Evolutionary conservation across 2,329 filamentous ascomycete genomes (phyloP).

Genomic region (Phialocephala sp.): DNA sequence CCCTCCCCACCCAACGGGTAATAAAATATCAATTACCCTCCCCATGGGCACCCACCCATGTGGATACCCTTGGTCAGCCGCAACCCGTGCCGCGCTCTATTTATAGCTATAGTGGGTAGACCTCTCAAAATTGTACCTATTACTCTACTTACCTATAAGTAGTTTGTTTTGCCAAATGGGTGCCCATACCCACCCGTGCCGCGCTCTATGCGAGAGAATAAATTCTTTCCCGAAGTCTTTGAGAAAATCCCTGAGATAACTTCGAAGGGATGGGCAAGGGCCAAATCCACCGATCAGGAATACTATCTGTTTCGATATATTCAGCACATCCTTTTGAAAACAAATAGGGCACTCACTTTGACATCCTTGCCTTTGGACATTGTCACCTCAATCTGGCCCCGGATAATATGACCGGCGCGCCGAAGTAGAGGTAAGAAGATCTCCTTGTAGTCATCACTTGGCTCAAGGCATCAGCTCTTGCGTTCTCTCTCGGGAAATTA

Average conservation of each 20-base stretch:
- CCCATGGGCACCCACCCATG: too few relatives aligned
- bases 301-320: conserved; percentile 27
- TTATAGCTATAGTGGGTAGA: too few relatives aligned
- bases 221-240: not conserved
- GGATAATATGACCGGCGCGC: conserved; percentile 20
- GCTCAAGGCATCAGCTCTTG: not conserved
- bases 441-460: conserved; percentile 29
- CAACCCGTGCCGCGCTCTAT: too few relatives aligned
- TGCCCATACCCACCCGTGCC: too few relatives aligned
- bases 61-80: too few relatives aligned
- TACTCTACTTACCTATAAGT: too few relatives aligned
- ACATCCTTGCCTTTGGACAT: conserved; percentile 18
- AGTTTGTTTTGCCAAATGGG: too few relatives aligned
- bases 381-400: conserved; percentile 23
- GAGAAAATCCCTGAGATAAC: conserved; percentile 24
- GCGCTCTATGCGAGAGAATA: not conserved
- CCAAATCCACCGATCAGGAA: conserved; percentile 37
- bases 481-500: not conserved
- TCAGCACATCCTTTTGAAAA: not conserved
- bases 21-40: too few relatives aligned
- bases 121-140: too few relatives aligned
- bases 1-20: too few relatives aligned
- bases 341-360: conserved; percentile 16
- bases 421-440: conserved; percentile 28
- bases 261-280: conserved; percentile 28